A percentile compares a stretch with the other conserved stretches of the same genome.
These are phyloP conservation scores for Tuber microsphaerosporum DNA, from an alignment of 495 filamentous ascomycete genomes.

Conservation along the genomic window DNA sequence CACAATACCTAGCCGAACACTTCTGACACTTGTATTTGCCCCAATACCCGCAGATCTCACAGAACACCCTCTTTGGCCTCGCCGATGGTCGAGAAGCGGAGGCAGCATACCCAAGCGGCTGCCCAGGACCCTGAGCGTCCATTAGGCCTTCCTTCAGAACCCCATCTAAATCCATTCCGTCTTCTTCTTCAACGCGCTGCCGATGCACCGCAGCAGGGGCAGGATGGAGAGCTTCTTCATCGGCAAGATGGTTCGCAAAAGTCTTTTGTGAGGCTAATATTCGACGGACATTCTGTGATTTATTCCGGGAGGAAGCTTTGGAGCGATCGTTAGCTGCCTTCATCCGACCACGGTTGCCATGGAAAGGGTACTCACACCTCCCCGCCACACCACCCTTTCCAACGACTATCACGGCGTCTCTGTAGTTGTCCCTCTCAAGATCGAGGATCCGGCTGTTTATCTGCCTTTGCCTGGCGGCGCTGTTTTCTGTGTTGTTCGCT, in stretches of 20 bases:
- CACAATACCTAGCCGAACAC: constrained; percentile 41
- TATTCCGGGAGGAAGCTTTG: constrained; percentile 13
- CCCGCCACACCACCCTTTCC: neutral
- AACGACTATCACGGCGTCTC: constrained; percentile 19
- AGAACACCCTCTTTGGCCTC: constrained; percentile 31
- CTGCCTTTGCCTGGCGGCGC: constrained; percentile 34
- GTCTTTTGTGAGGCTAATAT: constrained; percentile 89
- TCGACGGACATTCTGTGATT: constrained; percentile 71
- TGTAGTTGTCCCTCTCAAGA: constrained; percentile 40
- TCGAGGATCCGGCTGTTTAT: constrained; percentile 40
- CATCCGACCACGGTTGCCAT: neutral
- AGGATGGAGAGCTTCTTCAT: constrained; percentile 63
- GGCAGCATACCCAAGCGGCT: constrained; percentile 28
- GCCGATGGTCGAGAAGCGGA: constrained; percentile 18
- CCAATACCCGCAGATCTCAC: constrained; percentile 42
- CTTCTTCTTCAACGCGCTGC: constrained; percentile 1
- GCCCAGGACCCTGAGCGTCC: constrained; percentile 15
- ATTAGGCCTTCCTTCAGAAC: neutral
- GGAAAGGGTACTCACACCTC: constrained; percentile 18
- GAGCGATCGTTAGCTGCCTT: constrained; percentile 2
- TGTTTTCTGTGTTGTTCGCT: constrained; percentile 35
- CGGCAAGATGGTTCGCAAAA: constrained; percentile 81
- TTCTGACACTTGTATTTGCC: constrained; percentile 38
- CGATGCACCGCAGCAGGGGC: neutral
- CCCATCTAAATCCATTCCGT: constrained; percentile 1